A percentile compares a stretch with the other conserved stretches of the same genome.
Conservation (phyloP, 176 grass and related monocot genomes). For the Carex kokanica region DNA sequence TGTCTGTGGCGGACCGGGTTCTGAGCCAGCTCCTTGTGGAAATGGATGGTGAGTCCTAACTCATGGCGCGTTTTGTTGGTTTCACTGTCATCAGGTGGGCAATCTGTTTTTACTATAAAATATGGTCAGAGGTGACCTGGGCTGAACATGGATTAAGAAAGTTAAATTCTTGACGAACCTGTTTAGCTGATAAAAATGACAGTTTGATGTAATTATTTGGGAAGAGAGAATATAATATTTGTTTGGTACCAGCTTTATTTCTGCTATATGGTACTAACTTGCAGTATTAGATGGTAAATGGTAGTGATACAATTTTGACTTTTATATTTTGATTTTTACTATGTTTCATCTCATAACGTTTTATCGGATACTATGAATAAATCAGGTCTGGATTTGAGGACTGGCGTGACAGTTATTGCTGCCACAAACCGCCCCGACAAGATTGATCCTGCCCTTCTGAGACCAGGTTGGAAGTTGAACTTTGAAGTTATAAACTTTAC, state of each 20-base stretch:
- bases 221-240: neutral
- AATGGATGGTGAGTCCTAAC: constrained; percentile 78
- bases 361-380: constrained; percentile 4
- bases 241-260: neutral
- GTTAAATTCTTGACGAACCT: neutral
- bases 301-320: neutral
- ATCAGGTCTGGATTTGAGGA: constrained; percentile 74
- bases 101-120: neutral
- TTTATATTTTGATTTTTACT: neutral
- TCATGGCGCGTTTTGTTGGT: neutral
- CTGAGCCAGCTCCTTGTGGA: constrained; percentile 80
- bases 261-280: neutral
- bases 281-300: neutral
- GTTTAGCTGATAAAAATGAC: neutral
- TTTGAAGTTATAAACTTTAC: neutral
- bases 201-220: neutral
- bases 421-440: constrained; percentile 97
- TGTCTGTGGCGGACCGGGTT: constrained; percentile 75
- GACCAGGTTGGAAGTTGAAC: constrained; percentile 52
- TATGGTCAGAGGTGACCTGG: neutral
- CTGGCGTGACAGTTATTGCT: constrained; percentile 75
- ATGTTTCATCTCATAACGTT: constrained; percentile 1
- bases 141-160: neutral
- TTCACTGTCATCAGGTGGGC: neutral
- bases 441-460: constrained; percentile 84